These are phyloP conservation scores for Euphorbia tirucalli DNA, from an alignment of 345 rosid genomes.

Conservation along the genomic window DNA sequence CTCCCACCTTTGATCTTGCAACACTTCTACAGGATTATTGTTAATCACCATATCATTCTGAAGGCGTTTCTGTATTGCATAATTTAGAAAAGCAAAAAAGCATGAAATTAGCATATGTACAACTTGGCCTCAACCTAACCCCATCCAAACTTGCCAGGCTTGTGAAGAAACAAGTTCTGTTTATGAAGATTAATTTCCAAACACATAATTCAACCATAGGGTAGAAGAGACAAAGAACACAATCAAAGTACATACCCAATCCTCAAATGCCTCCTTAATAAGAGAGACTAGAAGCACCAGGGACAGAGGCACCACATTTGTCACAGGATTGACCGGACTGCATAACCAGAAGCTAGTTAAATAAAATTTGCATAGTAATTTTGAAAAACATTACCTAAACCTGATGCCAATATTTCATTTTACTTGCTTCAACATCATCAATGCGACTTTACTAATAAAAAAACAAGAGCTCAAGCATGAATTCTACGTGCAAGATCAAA, in stretches of 20 bases:
- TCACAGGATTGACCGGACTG: conserved; percentile 98
- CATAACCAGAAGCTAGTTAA: conserved; percentile 31
- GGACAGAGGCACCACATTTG: conserved; percentile 85
- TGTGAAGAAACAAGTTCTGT: neutral
- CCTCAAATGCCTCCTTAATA: conserved; percentile 97
- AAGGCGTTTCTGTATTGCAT: conserved; percentile 76
- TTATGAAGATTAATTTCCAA: conserved; percentile 6
- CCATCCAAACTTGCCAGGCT: neutral
- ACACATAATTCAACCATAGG: conserved; percentile 5
- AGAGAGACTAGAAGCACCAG: conserved; percentile 98
- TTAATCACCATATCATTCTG: conserved; percentile 96
- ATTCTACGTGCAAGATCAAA: neutral
- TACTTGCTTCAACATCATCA: conserved; percentile 10
- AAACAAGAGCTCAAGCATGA: neutral
- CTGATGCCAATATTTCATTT: neutral
- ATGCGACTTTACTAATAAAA: neutral
- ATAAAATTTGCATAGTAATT: neutral
- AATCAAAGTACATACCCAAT: conserved; percentile 62
- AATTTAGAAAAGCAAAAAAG: conserved; percentile 15
- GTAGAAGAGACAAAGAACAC: conserved; percentile 9
- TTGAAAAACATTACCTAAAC: neutral
- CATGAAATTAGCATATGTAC: neutral
- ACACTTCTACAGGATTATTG: conserved; percentile 69
- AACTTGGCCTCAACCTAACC: neutral
- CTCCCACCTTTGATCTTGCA: conserved; percentile 85